A percentile compares a stretch with the other conserved stretches of the same genome.
phyloP scores from a whole-genome alignment of 2,329 filamentous ascomycete species.

The Colletotrichum cereale region DNA sequence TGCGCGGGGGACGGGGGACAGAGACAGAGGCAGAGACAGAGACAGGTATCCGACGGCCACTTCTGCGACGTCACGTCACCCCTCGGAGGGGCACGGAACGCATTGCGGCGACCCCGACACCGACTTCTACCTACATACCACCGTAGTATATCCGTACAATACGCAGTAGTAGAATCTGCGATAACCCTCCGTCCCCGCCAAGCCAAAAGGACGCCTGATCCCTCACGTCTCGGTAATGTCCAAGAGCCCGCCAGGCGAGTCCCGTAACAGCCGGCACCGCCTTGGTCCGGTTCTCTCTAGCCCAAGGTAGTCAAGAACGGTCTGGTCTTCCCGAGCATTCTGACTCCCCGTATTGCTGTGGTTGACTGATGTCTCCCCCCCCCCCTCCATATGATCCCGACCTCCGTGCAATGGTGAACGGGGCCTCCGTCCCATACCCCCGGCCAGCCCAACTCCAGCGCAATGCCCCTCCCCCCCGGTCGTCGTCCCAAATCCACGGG shows the following conservation, averaged over 20 bases:
- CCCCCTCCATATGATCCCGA: not conserved
- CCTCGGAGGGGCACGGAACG: constrained; percentile 6
- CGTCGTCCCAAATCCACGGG: constrained; percentile 9
- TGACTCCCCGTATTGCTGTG: not conserved
- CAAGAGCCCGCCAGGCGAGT: not conserved
- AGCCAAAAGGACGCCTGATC: no score
- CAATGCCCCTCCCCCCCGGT: not conserved
- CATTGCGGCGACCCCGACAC: constrained; percentile 25
- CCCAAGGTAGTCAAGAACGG: not conserved
- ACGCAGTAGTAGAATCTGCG: not conserved
- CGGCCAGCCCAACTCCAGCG: constrained; percentile 1
- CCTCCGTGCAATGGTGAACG: constrained; percentile 4
- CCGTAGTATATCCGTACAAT: not conserved
- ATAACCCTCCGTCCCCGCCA: not conserved
- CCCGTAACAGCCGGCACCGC: not conserved
- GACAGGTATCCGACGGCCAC: not conserved
- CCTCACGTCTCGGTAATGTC: not conserved
- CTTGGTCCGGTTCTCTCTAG: not conserved
- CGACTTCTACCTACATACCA: not conserved
- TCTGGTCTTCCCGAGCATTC: not conserved
- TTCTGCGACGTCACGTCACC: constrained; percentile 29
- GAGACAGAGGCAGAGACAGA: not conserved
- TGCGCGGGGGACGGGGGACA: not conserved
- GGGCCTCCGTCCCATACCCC: constrained; percentile 15
- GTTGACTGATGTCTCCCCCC: no score